phyloP scores from a whole-genome alignment of 306 rosid species.

The Cicer cuneatum region DNA sequence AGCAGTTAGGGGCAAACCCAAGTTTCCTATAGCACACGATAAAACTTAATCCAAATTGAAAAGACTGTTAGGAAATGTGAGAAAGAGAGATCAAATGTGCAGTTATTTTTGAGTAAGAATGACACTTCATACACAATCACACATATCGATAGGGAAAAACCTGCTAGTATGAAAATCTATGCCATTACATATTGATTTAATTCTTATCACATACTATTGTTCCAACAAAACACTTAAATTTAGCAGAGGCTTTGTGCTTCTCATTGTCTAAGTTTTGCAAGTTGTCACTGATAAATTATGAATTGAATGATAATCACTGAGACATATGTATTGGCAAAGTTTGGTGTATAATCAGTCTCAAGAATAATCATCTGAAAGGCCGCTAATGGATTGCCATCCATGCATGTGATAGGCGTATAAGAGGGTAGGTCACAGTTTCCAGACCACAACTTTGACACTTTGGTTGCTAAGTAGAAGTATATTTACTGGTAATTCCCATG shows the following conservation, averaged over 20 bases:
- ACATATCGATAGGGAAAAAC: background rate
- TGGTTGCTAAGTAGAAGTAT: conserved; percentile 6
- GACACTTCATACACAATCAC: background rate
- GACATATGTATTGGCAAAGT: background rate
- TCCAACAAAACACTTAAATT: conserved; percentile 1
- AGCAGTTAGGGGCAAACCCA: background rate
- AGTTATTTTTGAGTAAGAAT: background rate
- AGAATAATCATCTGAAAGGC: background rate
- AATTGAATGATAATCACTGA: background rate
- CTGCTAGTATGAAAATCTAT: background rate
- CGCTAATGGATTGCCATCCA: conserved; percentile 6
- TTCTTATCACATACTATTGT: background rate
- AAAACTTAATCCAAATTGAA: background rate
- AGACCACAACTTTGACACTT: background rate
- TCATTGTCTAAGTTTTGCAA: background rate
- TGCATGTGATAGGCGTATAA: background rate
- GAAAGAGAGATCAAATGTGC: background rate
- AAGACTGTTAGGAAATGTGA: conserved; percentile 18
- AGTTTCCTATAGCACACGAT: conserved; percentile 2
- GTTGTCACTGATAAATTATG: conserved; percentile 24
- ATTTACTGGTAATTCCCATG: background rate
- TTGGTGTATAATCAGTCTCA: conserved; percentile 14
- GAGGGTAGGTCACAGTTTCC: background rate
- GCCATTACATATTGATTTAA: background rate
- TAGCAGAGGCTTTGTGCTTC: background rate